Percentiles rank a stretch among this genome's conserved stretches.
Evolutionary conservation across 106 monocot species (phyloP).

Genomic region (Triglochin maritima): DNA sequence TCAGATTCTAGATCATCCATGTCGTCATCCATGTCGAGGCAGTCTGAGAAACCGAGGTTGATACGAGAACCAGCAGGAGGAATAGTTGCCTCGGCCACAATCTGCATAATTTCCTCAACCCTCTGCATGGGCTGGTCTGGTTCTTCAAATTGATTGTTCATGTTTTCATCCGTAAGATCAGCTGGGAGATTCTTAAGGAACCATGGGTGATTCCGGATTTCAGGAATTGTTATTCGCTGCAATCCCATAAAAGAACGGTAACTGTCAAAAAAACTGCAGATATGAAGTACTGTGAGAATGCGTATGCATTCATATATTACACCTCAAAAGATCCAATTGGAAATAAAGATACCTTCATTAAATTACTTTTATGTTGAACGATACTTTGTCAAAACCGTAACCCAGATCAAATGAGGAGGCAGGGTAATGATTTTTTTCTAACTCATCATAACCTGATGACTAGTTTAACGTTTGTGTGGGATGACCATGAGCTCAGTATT

Average conservation of each 20-base stretch:
- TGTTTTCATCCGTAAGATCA: constrained; percentile 59
- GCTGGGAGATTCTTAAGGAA: constrained; percentile 62
- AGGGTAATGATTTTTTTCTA: no score
- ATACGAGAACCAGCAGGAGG: constrained; percentile 49
- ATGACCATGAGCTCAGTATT: no score
- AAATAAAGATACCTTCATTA: not conserved
- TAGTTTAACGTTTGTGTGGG: no score
- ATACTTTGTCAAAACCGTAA: no score
- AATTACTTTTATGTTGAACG: no score
- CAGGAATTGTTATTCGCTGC: constrained; percentile 68
- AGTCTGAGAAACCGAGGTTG: constrained; percentile 28
- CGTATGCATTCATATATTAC: no score
- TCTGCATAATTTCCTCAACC: constrained; percentile 84
- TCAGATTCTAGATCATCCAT: constrained; percentile 75
- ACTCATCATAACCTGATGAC: no score
- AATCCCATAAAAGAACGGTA: not conserved
- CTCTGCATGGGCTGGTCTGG: constrained; percentile 56
- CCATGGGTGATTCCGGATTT: constrained; percentile 70
- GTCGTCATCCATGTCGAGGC: constrained; percentile 61
- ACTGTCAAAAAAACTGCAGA: not conserved
- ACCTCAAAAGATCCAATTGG: not conserved
- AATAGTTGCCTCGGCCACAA: constrained; percentile 75
- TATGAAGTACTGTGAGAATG: not conserved
- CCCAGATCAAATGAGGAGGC: no score
- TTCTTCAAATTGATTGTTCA: constrained; percentile 49